phyloP scores from a whole-genome alignment of 2,329 filamentous ascomycete species.

The Ophiostoma ips region DNA sequence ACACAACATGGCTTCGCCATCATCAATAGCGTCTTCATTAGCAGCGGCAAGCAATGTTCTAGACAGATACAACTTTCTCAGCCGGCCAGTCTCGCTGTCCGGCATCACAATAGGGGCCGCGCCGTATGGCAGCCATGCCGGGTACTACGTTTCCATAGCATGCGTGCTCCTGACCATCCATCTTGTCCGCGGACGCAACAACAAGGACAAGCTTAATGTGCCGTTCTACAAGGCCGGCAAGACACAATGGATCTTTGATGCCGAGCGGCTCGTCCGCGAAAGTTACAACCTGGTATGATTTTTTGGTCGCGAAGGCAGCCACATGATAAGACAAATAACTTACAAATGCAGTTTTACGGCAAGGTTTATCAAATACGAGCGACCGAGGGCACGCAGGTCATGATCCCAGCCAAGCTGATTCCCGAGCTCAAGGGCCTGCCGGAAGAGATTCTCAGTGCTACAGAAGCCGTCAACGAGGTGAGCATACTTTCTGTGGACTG shows the following conservation, averaged over 20 bases:
- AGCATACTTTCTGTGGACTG: too few species aligned
- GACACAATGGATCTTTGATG: constrained; percentile 36
- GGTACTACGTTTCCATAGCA: constrained; percentile 28
- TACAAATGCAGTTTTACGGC: constrained; percentile 37
- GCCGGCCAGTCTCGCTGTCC: constrained; percentile 14
- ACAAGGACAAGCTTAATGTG: constrained; percentile 18
- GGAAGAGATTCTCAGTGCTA: constrained; percentile 34
- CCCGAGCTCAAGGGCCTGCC: constrained; percentile 33
- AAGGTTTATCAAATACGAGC: constrained; percentile 36
- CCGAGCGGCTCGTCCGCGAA: constrained; percentile 32
- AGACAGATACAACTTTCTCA: constrained; percentile 13
- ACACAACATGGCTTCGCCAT: not conserved
- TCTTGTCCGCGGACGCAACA: constrained; percentile 23
- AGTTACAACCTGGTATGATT: constrained; percentile 36
- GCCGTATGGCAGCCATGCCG: constrained; percentile 19
- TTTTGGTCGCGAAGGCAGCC: too few species aligned
- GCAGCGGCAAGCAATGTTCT: constrained; percentile 9
- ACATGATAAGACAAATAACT: too few species aligned
- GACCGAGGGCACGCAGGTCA: constrained; percentile 34
- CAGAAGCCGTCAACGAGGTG: constrained; percentile 34
- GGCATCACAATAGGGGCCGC: constrained; percentile 16
- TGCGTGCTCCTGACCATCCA: constrained; percentile 25
- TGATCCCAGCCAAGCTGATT: constrained; percentile 31
- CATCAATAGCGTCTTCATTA: constrained; percentile 5
- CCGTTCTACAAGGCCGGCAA: constrained; percentile 35